A percentile compares a stretch with the other conserved stretches of the same genome.
These are phyloP conservation scores for Millerozyma miso DNA, from an alignment of 805 yeast genomes.

Conservation along the genomic window DNA sequence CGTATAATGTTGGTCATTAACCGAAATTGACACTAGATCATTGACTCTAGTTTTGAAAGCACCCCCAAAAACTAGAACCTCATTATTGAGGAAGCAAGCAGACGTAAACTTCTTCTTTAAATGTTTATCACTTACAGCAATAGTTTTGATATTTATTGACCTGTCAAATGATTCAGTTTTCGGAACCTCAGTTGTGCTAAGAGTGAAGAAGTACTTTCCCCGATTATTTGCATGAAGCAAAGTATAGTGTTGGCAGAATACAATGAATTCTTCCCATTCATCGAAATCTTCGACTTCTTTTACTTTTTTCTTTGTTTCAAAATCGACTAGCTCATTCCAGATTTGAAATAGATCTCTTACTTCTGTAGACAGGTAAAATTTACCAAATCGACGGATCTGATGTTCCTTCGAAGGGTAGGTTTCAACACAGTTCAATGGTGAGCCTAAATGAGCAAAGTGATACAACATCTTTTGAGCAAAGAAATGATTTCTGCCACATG, in stretches of 20 bases:
- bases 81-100: slow-evolving; percentile 16
- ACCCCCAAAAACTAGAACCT: slow-evolving; percentile 38
- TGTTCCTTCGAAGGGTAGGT: slow-evolving; percentile 47
- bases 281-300: slow-evolving; percentile 64
- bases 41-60: slow-evolving; percentile 27
- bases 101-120: slow-evolving; percentile 43
- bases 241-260: slow-evolving; percentile 73
- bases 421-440: slow-evolving; percentile 65
- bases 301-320: slow-evolving; percentile 36
- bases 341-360: slow-evolving; percentile 51
- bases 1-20: slow-evolving; percentile 3
- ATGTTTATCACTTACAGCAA: slow-evolving; percentile 5
- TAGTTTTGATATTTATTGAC: slow-evolving; percentile 3
- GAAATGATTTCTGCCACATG: slow-evolving; percentile 58
- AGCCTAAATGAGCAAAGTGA: slow-evolving; percentile 61
- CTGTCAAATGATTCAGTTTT: neutral
- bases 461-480: slow-evolving; percentile 72
- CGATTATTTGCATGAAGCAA: slow-evolving; percentile 59
- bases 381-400: slow-evolving; percentile 49
- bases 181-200: neutral
- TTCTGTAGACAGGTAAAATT: slow-evolving; percentile 48
- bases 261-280: slow-evolving; percentile 77
- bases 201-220: slow-evolving; percentile 10
- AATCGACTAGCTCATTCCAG: slow-evolving; percentile 48
- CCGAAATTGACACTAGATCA: slow-evolving; percentile 14